Conservation (phyloP, 2,329 filamentous ascomycete genomes). For the Alternaria sp. region DNA sequence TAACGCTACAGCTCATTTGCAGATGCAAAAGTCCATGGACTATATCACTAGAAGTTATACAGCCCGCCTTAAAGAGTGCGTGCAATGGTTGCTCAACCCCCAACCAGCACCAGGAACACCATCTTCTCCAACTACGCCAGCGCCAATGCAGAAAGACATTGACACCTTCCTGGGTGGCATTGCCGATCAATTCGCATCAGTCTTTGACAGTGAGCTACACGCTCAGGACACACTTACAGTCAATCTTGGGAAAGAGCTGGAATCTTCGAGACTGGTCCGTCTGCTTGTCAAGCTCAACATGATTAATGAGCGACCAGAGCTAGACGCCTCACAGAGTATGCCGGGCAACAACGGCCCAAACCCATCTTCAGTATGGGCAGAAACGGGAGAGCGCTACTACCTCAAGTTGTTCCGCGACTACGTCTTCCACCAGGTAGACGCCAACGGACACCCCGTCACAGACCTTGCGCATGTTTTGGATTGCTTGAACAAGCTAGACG, state of each 20-base stretch:
- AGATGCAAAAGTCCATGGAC: conserved; percentile 75
- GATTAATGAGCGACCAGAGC: conserved; percentile 89
- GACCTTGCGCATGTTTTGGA: conserved; percentile 88
- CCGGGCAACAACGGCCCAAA: conserved; percentile 37
- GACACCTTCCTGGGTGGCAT: conserved; percentile 82
- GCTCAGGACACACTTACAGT: conserved; percentile 76
- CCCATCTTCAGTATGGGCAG: conserved; percentile 72
- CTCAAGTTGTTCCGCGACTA: conserved; percentile 96
- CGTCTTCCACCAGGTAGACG: conserved; percentile 94
- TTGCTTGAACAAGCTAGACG: conserved; percentile 91
- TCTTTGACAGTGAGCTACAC: conserved; percentile 82
- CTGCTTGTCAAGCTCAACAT: conserved; percentile 83
- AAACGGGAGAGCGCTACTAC: conserved; percentile 90
- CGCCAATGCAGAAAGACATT: conserved; percentile 69
- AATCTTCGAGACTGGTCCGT: conserved; percentile 86
- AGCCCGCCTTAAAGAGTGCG: conserved; percentile 76
- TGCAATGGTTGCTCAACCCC: conserved; percentile 81
- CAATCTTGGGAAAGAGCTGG: conserved; percentile 80
- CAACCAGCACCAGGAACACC: conserved; percentile 36
- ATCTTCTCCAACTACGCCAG: conserved; percentile 39
- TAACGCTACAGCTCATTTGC: conserved; percentile 65
- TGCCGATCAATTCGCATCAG: conserved; percentile 75
- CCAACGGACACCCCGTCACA: conserved; percentile 80
- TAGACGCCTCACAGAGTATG: conserved; percentile 69
- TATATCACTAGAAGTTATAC: conserved; percentile 80